Conservation (phyloP, 1,284 basidiomycete species). For the Papiliotrema laurentii region DNA sequence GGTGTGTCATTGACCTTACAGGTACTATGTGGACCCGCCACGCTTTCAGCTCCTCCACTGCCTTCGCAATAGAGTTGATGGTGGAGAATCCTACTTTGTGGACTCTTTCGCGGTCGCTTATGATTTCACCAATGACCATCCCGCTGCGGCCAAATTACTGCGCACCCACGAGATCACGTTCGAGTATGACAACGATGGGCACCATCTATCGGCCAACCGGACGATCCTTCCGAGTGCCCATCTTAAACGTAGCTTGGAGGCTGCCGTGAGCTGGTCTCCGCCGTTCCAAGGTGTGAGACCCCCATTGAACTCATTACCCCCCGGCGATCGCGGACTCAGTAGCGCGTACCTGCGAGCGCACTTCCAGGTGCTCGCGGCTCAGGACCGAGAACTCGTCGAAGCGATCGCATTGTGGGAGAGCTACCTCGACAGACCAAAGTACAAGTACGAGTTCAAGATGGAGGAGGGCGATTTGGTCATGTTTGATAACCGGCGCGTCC, state of each 20-base stretch:
- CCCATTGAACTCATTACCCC: too few species aligned
- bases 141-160: slow-evolving; percentile 50
- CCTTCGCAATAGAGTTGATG: slow-evolving; percentile 69
- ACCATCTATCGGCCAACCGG: slow-evolving; percentile 75
- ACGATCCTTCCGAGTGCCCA: slow-evolving; percentile 58
- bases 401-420: slow-evolving; percentile 64
- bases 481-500: slow-evolving; percentile 89
- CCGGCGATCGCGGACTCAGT: background rate
- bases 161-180: slow-evolving; percentile 64
- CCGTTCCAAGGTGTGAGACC: slow-evolving; percentile 72
- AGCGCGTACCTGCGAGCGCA: background rate
- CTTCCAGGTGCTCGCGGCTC: background rate
- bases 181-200: slow-evolving; percentile 86
- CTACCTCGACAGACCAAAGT: slow-evolving; percentile 57
- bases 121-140: slow-evolving; percentile 60
- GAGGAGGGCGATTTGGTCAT: slow-evolving; percentile 80
- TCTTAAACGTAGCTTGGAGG: slow-evolving; percentile 11
- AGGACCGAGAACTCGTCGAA: slow-evolving; percentile 50
- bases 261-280: slow-evolving; percentile 83
- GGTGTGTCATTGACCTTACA: slow-evolving; percentile 33
- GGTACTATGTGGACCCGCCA: slow-evolving; percentile 79
- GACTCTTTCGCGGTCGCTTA: slow-evolving; percentile 66
- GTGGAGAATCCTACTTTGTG: slow-evolving; percentile 84
- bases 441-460: slow-evolving; percentile 64
- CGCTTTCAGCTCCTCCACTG: slow-evolving; percentile 89